phyloP scores from a whole-genome alignment of 106 monocot species.

The Agapanthus africanus region DNA sequence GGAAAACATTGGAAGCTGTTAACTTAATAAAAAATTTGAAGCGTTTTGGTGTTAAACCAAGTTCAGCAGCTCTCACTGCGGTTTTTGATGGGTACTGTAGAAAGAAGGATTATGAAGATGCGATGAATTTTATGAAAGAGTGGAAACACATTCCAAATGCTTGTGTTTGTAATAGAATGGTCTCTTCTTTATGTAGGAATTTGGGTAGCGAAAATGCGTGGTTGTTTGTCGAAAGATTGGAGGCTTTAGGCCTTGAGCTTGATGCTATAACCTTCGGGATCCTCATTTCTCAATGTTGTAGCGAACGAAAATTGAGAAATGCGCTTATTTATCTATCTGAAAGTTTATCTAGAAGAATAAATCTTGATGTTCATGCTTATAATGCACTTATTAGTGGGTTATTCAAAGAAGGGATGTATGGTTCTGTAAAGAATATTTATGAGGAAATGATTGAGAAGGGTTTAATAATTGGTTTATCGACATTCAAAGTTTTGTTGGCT shows the following conservation, averaged over 20 bases:
- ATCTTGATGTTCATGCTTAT: constrained; percentile 42
- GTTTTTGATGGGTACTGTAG: constrained; percentile 48
- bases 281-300: constrained; percentile 67
- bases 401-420: constrained; percentile 52
- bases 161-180: constrained; percentile 48
- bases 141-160: constrained; percentile 48
- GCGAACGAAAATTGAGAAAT: constrained; percentile 44
- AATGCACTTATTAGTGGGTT: constrained; percentile 72
- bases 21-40: constrained; percentile 33
- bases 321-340: constrained; percentile 70
- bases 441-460: constrained; percentile 64
- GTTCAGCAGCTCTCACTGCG: constrained; percentile 21
- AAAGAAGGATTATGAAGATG: constrained; percentile 66
- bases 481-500: constrained; percentile 73
- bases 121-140: constrained; percentile 54
- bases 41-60: constrained; percentile 20
- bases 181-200: constrained; percentile 48
- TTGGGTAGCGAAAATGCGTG: constrained; percentile 46
- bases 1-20: constrained; percentile 40
- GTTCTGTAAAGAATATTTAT: constrained; percentile 43
- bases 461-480: constrained; percentile 29
- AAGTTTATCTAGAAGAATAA: constrained; percentile 41
- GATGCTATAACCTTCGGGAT: constrained; percentile 65
- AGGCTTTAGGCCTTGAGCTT: constrained; percentile 42
- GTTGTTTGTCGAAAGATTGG: constrained; percentile 43